phyloP scores from a whole-genome alignment of 805 yeast species.

The Candida methanosorbosa region DNA sequence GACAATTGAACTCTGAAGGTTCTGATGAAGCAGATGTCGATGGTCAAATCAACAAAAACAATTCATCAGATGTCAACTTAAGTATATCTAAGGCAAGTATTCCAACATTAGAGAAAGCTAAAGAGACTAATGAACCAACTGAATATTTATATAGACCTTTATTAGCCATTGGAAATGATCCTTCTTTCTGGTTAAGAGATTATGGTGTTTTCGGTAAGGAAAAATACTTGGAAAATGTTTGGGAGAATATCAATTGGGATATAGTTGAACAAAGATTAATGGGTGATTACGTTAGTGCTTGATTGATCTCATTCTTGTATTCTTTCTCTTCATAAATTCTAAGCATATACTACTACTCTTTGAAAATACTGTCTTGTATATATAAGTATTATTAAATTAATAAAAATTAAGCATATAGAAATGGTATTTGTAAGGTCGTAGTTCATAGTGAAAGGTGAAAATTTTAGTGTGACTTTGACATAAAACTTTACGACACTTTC shows the following conservation, averaged over 20 bases:
- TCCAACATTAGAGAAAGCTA: slow-evolving; percentile 31
- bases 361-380: no score
- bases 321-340: no score
- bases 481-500: no score
- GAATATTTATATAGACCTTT: slow-evolving; percentile 42
- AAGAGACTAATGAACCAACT: slow-evolving; percentile 32
- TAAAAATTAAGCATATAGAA: no score
- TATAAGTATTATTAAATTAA: no score
- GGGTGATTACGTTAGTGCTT: slow-evolving; percentile 1
- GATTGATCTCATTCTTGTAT: no score
- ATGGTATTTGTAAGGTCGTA: no score
- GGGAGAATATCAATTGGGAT: slow-evolving; percentile 81
- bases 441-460: no score
- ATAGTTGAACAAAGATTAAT: slow-evolving; percentile 45
- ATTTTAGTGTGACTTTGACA: no score
- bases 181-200: slow-evolving; percentile 61
- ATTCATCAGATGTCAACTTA: no score
- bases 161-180: slow-evolving; percentile 64
- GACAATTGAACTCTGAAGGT: not conserved
- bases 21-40: not conserved
- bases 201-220: slow-evolving; percentile 75
- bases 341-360: no score
- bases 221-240: slow-evolving; percentile 61
- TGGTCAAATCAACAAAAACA: slow-evolving; percentile 12
- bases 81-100: slow-evolving; percentile 14